Conservation (phyloP, 2,329 filamentous ascomycete genomes). For the Alternaria brassicae region DNA sequence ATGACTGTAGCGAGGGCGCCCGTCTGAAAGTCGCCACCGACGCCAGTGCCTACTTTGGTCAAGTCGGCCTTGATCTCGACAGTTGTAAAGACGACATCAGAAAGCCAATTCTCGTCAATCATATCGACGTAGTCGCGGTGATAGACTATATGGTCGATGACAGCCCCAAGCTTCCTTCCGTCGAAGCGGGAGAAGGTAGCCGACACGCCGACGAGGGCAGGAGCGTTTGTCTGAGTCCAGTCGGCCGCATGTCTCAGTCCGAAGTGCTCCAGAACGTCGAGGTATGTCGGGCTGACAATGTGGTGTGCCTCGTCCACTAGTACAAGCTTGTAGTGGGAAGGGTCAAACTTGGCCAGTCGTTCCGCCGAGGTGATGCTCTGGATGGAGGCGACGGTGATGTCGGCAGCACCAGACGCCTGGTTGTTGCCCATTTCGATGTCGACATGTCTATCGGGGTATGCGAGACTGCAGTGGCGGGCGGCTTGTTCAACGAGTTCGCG, state of each 20-base stretch:
- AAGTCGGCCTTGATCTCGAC: conserved; percentile 84
- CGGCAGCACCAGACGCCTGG: conserved; percentile 78
- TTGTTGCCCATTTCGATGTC: conserved; percentile 90
- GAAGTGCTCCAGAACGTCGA: conserved; percentile 79
- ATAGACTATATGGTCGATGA: conserved; percentile 95
- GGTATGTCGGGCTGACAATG: conserved; percentile 84
- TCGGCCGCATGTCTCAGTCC: conserved; percentile 63
- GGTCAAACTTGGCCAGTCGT: conserved; percentile 83
- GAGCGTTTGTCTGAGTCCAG: conserved; percentile 37
- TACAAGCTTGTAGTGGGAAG: conserved; percentile 81
- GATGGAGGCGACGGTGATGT: conserved; percentile 93
- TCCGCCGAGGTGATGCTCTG: conserved; percentile 80
- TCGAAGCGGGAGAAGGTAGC: conserved; percentile 83
- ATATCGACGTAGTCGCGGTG: conserved; percentile 84
- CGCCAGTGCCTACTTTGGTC: conserved; percentile 68
- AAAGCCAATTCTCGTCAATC: conserved; percentile 90
- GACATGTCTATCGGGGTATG: conserved; percentile 80
- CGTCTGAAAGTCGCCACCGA: conserved; percentile 79
- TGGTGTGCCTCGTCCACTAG: conserved; percentile 97
- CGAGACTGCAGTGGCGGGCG: conserved; percentile 77
- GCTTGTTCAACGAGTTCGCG: conserved; percentile 95
- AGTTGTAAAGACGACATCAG: conserved; percentile 92
- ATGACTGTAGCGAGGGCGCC: conserved; percentile 80
- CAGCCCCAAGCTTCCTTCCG: conserved; percentile 79
- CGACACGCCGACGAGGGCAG: conserved; percentile 84